Evolutionary conservation across 345 rosid species (phyloP).

Genomic region (Eucalyptus tenuipes): DNA sequence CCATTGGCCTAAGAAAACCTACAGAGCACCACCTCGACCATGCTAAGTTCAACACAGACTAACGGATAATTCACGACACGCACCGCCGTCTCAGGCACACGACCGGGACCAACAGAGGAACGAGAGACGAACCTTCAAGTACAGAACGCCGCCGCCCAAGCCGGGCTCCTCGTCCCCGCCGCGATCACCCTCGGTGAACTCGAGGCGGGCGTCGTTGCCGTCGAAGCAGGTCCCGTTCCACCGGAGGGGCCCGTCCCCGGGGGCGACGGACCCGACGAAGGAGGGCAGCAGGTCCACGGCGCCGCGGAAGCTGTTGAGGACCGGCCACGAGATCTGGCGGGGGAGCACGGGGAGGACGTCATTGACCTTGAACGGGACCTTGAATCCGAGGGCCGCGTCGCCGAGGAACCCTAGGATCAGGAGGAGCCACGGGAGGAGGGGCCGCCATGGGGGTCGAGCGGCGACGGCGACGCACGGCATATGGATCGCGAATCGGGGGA

Average conservation of each 20-base stretch:
- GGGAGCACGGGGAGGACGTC: conserved; percentile 87
- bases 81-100: not conserved
- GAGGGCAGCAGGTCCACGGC: conserved; percentile 91
- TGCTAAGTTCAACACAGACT: not conserved
- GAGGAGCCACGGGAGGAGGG: not conserved
- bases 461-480: not conserved
- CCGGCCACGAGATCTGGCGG: conserved; percentile 88
- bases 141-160: conserved; percentile 79
- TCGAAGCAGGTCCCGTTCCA: conserved; percentile 96
- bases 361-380: conserved; percentile 57
- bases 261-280: conserved; percentile 66
- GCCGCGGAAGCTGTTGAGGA: conserved; percentile 64
- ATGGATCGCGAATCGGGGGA: not conserved
- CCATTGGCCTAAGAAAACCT: not conserved
- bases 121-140: conserved; percentile 42
- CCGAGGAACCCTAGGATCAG: conserved; percentile 19
- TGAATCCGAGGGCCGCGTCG: conserved; percentile 14
- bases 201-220: conserved; percentile 69
- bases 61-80: not conserved
- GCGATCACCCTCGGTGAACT: conserved; percentile 52
- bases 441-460: not conserved
- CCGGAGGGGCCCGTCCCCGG: conserved; percentile 38
- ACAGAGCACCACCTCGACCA: not conserved
- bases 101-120: not conserved
- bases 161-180: conserved; percentile 9